These are phyloP conservation scores for Colletotrichum sojae DNA, from an alignment of 2,329 filamentous ascomycete species.

Conservation along the genomic window DNA sequence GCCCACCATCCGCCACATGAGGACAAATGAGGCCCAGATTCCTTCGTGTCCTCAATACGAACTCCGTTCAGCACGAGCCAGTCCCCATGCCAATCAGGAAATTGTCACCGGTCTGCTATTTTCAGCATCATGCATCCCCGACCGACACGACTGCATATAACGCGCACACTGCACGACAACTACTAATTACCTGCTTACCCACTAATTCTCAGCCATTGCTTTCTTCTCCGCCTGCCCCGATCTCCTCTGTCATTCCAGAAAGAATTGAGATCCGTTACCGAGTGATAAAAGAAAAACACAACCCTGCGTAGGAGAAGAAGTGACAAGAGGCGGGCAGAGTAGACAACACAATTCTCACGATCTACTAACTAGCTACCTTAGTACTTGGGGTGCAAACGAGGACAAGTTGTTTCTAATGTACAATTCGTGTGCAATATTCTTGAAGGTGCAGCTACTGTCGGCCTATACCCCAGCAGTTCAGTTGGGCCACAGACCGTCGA, in stretches of 20 bases:
- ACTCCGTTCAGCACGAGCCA: slow-evolving; percentile 29
- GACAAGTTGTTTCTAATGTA: neutral
- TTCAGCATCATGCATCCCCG: slow-evolving; percentile 19
- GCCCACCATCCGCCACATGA: slow-evolving; percentile 1
- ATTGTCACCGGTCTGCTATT: slow-evolving; percentile 24
- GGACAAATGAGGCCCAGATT: slow-evolving; percentile 1
- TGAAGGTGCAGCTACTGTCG: too few relatives aligned
- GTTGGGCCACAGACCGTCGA: too few relatives aligned
- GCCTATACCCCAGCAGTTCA: too few relatives aligned
- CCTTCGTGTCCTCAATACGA: slow-evolving; percentile 35
- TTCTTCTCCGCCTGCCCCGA: neutral
- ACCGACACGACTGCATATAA: too few relatives aligned
- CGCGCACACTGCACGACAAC: too few relatives aligned
- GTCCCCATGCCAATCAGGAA: neutral
- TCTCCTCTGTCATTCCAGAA: neutral
- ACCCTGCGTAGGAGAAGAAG: too few relatives aligned
- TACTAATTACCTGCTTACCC: neutral
- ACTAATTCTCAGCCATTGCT: neutral
- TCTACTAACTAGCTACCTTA: too few relatives aligned
- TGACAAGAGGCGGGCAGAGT: too few relatives aligned
- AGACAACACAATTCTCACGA: too few relatives aligned
- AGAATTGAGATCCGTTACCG: neutral
- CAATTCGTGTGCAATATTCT: too few relatives aligned
- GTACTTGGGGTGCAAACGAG: neutral
- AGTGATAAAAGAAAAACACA: too few relatives aligned